Conservation (phyloP, 2,329 filamentous ascomycete species). For the Aspergillus calidoustus region DNA sequence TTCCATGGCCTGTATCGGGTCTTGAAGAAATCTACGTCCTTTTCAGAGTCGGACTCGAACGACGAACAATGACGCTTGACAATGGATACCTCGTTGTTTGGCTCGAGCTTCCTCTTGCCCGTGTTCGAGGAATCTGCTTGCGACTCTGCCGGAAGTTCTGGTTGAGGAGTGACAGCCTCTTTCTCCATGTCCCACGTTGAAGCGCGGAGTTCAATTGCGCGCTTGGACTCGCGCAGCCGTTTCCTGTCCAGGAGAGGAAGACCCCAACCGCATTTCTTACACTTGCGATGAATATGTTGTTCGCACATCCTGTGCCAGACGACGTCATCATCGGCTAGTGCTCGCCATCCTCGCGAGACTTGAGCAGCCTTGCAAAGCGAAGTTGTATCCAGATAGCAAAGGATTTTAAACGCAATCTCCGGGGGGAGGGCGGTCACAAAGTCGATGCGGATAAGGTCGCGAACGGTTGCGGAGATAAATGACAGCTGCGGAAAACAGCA, state of each 20-base stretch:
- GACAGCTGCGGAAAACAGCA: slow-evolving; percentile 98
- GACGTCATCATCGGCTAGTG: slow-evolving; percentile 92
- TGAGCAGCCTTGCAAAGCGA: slow-evolving; percentile 96
- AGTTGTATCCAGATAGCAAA: slow-evolving; percentile 89
- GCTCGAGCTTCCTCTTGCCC: slow-evolving; percentile 36
- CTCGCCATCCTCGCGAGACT: slow-evolving; percentile 86
- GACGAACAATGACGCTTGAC: slow-evolving; percentile 40
- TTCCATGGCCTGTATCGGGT: slow-evolving; percentile 78
- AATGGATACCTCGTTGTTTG: slow-evolving; percentile 33
- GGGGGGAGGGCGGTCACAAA: slow-evolving; percentile 86
- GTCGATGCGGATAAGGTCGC: slow-evolving; percentile 96
- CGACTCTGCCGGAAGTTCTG: slow-evolving; percentile 6
- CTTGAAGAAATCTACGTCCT: slow-evolving; percentile 55
- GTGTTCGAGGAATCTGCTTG: slow-evolving; percentile 10
- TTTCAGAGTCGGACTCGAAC: slow-evolving; percentile 32
- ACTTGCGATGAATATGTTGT: slow-evolving; percentile 92
- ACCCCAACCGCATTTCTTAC: slow-evolving; percentile 94
- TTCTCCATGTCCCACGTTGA: slow-evolving; percentile 62
- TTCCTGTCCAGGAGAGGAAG: slow-evolving; percentile 88
- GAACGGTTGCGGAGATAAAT: slow-evolving; percentile 85
- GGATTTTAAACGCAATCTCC: slow-evolving; percentile 90
- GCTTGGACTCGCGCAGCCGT: slow-evolving; percentile 81
- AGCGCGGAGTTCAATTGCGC: slow-evolving; percentile 75
- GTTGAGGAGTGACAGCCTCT: slow-evolving; percentile 42
- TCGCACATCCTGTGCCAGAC: slow-evolving; percentile 99